phyloP scores from a whole-genome alignment of 2,329 filamentous ascomycete genomes.

The Myriosclerotinia duriaeana region DNA sequence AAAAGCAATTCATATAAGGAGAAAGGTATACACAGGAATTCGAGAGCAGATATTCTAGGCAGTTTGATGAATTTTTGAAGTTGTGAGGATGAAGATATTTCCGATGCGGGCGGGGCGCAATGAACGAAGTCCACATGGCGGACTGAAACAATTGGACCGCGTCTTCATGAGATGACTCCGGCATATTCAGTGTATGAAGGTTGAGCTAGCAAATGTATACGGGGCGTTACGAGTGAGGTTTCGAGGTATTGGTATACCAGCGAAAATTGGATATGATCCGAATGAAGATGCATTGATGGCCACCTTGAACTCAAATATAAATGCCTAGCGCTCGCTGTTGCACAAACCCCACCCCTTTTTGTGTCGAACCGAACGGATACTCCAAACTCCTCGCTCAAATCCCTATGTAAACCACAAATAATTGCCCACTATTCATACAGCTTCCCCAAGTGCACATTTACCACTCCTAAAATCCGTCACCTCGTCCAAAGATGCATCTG shows the following conservation, averaged over 20 bases:
- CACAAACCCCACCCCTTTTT: slow-evolving; percentile 6
- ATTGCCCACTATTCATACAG: neutral
- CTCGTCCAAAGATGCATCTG: neutral
- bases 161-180: neutral
- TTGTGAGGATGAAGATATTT: neutral
- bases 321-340: neutral
- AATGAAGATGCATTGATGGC: neutral
- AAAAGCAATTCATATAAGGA: too few species aligned
- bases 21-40: too few species aligned
- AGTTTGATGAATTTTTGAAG: too few species aligned
- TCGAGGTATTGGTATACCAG: neutral
- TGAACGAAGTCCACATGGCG: too few species aligned
- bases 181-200: neutral
- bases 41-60: too few species aligned
- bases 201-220: neutral
- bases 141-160: too few species aligned
- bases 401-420: neutral
- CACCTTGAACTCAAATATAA: neutral
- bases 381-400: slow-evolving; percentile 11
- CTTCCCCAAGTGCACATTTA: neutral
- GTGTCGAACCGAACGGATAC: neutral
- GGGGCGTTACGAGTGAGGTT: neutral
- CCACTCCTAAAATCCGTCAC: neutral
- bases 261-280: neutral
- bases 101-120: too few species aligned